Evolutionary conservation across 192 early-diverging fungal species (phyloP).

Genomic region (Entophlyctis luteolus): DNA sequence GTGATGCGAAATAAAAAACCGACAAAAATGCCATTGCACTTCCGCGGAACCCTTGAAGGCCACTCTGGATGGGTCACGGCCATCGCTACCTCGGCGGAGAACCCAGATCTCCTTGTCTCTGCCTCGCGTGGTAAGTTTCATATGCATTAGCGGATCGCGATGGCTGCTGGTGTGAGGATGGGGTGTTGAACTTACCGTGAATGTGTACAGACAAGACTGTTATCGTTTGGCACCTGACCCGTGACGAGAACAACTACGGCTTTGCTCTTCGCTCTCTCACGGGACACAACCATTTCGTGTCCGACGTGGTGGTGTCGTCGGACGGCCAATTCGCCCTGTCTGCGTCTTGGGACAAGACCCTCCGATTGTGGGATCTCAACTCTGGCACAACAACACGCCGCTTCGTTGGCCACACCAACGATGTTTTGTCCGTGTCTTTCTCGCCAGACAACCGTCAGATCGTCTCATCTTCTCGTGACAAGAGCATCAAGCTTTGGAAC

Average conservation of each 20-base stretch:
- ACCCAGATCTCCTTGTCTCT: slow-evolving; percentile 94
- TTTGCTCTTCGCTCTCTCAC: slow-evolving; percentile 81
- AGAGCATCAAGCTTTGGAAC: slow-evolving; percentile 99
- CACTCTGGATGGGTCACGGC: slow-evolving; percentile 91
- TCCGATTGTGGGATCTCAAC: slow-evolving; percentile 98
- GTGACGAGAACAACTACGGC: slow-evolving; percentile 91
- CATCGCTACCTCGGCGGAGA: slow-evolving; percentile 94
- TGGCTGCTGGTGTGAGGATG: slow-evolving; percentile 18
- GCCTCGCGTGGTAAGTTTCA: slow-evolving; percentile 83
- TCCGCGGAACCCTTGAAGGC: slow-evolving; percentile 43
- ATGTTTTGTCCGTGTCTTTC: slow-evolving; percentile 98
- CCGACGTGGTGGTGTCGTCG: slow-evolving; percentile 97
- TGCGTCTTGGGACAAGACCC: slow-evolving; percentile 98
- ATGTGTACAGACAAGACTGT: slow-evolving; percentile 94
- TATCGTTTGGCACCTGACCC: slow-evolving; percentile 95
- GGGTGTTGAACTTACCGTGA: background rate
- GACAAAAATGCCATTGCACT: background rate
- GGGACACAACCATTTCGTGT: slow-evolving; percentile 99
- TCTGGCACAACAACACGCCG: slow-evolving; percentile 92
- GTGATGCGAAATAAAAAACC: no score
- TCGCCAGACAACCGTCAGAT: slow-evolving; percentile 99
- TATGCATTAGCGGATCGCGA: background rate
- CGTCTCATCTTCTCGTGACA: slow-evolving; percentile 96
- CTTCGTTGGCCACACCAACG: slow-evolving; percentile 95
- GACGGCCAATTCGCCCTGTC: slow-evolving; percentile 98